phyloP scores from a whole-genome alignment of 2,329 filamentous ascomycete species.

The Keithomyces neogunnii region DNA sequence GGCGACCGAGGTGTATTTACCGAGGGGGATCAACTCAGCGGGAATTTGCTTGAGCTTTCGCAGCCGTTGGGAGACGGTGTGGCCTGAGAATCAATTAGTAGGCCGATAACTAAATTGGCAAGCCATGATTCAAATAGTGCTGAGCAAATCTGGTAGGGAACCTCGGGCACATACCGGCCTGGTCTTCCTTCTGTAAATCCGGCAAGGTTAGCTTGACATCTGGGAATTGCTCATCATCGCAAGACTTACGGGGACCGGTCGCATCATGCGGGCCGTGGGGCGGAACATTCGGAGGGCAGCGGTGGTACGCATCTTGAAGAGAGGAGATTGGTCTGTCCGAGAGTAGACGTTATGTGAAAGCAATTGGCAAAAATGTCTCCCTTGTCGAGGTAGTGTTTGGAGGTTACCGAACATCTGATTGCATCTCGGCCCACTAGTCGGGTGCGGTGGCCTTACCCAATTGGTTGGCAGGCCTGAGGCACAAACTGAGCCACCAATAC shows the following conservation, averaged over 20 bases:
- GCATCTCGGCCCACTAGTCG: constrained; percentile 22
- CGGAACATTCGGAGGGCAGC: constrained; percentile 58
- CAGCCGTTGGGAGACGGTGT: constrained; percentile 93
- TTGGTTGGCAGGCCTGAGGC: constrained; percentile 31
- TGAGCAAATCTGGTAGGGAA: neutral
- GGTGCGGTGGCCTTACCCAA: constrained; percentile 25
- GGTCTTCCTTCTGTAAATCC: constrained; percentile 52
- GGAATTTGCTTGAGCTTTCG: constrained; percentile 84
- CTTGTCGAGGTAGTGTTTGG: constrained; percentile 18
- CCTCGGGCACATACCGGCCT: constrained; percentile 48
- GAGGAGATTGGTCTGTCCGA: constrained; percentile 5
- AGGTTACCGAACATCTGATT: constrained; percentile 26
- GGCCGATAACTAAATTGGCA: neutral
- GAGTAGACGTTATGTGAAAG: constrained; percentile 17
- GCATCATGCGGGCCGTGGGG: constrained; percentile 58
- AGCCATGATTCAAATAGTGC: neutral
- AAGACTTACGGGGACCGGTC: constrained; percentile 59
- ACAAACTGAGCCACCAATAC: constrained; percentile 22
- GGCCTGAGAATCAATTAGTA: constrained; percentile 48
- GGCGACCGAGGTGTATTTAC: constrained; percentile 38
- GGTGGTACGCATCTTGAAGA: constrained; percentile 54
- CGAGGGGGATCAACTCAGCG: constrained; percentile 87
- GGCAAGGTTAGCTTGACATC: constrained; percentile 17
- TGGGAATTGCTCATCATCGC: constrained; percentile 3
- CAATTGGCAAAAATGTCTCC: constrained; percentile 23